These are phyloP conservation scores for Gossypium trilobum DNA, from an alignment of 441 rosid genomes.

Conservation along the genomic window DNA sequence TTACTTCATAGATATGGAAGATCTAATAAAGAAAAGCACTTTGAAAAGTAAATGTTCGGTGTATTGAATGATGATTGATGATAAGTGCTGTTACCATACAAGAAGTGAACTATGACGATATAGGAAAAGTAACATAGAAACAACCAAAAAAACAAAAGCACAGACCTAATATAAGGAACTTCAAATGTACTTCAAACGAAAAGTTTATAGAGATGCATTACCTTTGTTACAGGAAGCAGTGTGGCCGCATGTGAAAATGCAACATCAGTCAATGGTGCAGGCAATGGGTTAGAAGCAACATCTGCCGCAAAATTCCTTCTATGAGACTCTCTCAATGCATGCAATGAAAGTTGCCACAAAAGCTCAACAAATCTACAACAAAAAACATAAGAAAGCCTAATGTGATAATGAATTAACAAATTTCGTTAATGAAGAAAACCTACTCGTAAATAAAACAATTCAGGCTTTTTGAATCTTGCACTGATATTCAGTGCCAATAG, in stretches of 20 bases:
- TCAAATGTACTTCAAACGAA: neutral
- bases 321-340: constrained; percentile 92
- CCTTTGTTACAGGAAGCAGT: constrained; percentile 92
- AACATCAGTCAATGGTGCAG: constrained; percentile 87
- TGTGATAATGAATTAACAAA: neutral
- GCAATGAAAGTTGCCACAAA: constrained; percentile 96
- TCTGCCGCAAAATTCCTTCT: constrained; percentile 85
- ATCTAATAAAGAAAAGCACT: neutral
- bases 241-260: constrained; percentile 98
- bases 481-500: neutral
- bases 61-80: no score
- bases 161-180: neutral
- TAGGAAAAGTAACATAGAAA: neutral
- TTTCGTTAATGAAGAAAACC: neutral
- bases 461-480: neutral
- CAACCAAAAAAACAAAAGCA: neutral
- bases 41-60: neutral
- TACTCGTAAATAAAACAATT: neutral
- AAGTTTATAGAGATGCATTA: constrained; percentile 15
- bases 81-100: no score
- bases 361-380: constrained; percentile 90
- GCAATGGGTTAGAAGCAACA: constrained; percentile 77
- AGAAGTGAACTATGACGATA: neutral
- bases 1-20: constrained; percentile 9
- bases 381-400: neutral